These are phyloP conservation scores for Dryas alaskensis DNA, from an alignment of 306 rosid genomes.

Conservation along the genomic window DNA sequence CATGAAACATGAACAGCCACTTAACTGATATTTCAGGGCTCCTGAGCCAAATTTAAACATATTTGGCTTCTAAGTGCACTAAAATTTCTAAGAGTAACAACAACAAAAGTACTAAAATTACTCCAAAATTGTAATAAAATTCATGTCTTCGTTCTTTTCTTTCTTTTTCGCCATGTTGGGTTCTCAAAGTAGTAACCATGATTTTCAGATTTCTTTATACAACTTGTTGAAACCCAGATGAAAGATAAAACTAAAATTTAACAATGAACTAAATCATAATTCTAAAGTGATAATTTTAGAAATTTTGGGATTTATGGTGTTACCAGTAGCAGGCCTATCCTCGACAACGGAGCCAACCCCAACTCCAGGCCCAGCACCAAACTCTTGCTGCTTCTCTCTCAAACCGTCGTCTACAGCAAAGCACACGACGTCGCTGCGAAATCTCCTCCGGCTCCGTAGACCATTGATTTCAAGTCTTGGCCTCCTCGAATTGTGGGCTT, in stretches of 20 bases:
- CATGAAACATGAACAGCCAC: not conserved
- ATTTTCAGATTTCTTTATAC: not conserved
- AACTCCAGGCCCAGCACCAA: constrained; percentile 26
- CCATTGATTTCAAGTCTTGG: constrained; percentile 30
- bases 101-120: not conserved
- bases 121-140: not conserved
- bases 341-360: constrained; percentile 58
- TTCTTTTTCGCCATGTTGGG: not conserved
- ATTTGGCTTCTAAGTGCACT: not conserved
- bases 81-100: not conserved
- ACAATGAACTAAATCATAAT: not conserved
- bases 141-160: not conserved
- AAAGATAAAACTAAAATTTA: not conserved
- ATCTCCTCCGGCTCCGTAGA: constrained; percentile 19
- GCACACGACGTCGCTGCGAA: constrained; percentile 38
- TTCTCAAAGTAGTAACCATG: not conserved
- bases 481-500: constrained; percentile 28
- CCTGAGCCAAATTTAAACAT: not conserved
- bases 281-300: not conserved
- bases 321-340: constrained; percentile 57
- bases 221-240: not conserved
- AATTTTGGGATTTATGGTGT: not conserved
- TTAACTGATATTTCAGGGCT: not conserved
- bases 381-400: constrained; percentile 51
- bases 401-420: constrained; percentile 73